phyloP scores from a whole-genome alignment of 768 basidiomycete genomes.

The Fistulinella prunicolor region DNA sequence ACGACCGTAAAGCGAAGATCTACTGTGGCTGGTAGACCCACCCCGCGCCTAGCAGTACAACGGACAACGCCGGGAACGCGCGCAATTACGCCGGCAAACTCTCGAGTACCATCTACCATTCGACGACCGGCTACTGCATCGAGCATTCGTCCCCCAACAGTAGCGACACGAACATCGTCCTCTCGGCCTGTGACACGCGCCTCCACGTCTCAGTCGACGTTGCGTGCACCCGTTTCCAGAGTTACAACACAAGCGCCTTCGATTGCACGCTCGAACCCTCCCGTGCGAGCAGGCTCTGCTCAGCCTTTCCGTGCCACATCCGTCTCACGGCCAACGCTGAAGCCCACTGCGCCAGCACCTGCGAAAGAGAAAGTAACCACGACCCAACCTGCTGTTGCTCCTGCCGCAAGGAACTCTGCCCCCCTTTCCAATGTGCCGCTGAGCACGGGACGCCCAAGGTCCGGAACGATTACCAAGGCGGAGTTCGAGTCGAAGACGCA shows the following conservation, averaged over 20 bases:
- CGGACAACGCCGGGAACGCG: conserved; percentile 4
- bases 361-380: conserved; percentile 9
- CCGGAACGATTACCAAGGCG: conserved; percentile 25
- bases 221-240: conserved; percentile 13
- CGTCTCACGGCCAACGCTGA: conserved; percentile 6
- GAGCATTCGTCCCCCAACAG: conserved; percentile 8
- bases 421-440: not conserved
- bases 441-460: conserved; percentile 13
- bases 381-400: not conserved
- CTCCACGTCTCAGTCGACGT: conserved; percentile 21
- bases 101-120: conserved; percentile 11
- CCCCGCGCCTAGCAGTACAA: conserved; percentile 9
- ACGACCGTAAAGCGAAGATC: not conserved
- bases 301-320: conserved; percentile 10
- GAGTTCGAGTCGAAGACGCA: conserved; percentile 24
- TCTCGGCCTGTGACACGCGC: conserved; percentile 27
- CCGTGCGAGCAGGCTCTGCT: conserved; percentile 1
- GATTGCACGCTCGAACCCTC: conserved; percentile 16
- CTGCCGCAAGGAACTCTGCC: not conserved
- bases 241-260: conserved; percentile 21
- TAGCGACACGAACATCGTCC: conserved; percentile 1
- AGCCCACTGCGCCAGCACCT: conserved; percentile 3
- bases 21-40: not conserved
- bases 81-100: not conserved
- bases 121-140: conserved; percentile 9